Percentiles rank a stretch among this genome's conserved stretches.
phyloP scores from a whole-genome alignment of 2,329 filamentous ascomycete species.

The Rhinocladiella similis region DNA sequence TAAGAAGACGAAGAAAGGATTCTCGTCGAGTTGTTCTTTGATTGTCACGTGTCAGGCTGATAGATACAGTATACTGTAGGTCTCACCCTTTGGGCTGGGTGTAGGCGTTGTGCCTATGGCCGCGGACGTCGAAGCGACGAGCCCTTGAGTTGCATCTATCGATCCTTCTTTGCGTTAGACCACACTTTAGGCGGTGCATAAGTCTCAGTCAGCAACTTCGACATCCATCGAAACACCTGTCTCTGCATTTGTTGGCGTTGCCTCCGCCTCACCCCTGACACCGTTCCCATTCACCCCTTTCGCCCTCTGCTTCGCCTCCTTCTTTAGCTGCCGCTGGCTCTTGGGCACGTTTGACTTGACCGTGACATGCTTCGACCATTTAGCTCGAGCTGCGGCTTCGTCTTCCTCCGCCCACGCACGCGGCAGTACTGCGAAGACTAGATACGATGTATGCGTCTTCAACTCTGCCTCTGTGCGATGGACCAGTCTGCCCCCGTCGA shows the following conservation, averaged over 20 bases:
- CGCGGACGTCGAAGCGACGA: too few relatives aligned
- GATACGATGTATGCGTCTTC: slow-evolving; percentile 95
- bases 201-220: not conserved
- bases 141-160: too few relatives aligned
- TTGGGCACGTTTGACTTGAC: slow-evolving; percentile 21
- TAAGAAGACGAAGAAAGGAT: too few relatives aligned
- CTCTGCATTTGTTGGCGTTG: not conserved
- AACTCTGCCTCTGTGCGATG: slow-evolving; percentile 83
- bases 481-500: slow-evolving; percentile 73
- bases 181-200: not conserved
- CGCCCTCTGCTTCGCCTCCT: slow-evolving; percentile 27
- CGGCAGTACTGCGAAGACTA: slow-evolving; percentile 90
- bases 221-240: not conserved
- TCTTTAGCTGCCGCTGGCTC: slow-evolving; percentile 29
- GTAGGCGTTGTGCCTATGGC: not conserved
- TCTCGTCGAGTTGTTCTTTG: not conserved
- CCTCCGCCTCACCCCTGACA: not conserved
- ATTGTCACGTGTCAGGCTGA: slow-evolving; percentile 4
- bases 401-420: slow-evolving; percentile 80
- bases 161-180: too few relatives aligned
- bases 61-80: too few relatives aligned
- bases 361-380: slow-evolving; percentile 47
- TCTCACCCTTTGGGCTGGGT: too few relatives aligned
- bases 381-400: slow-evolving; percentile 66
- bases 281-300: slow-evolving; percentile 16